phyloP scores from a whole-genome alignment of 768 basidiomycete genomes.

The Phlebiopsis gigantea region DNA sequence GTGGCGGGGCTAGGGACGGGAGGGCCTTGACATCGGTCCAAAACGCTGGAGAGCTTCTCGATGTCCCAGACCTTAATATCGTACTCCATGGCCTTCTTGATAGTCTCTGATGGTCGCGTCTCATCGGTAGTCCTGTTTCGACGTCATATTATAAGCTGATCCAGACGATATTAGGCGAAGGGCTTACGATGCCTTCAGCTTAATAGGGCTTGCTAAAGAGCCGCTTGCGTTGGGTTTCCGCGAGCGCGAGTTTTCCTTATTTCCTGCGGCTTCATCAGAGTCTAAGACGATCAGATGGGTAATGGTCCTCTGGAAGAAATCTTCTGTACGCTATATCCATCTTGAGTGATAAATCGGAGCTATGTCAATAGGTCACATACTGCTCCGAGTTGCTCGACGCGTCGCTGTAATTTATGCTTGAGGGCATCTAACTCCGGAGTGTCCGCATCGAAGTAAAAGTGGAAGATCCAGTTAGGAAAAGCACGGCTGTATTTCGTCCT shows the following conservation, averaged over 20 bases:
- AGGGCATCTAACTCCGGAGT: slow-evolving; percentile 33
- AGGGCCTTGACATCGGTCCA: slow-evolving; percentile 52
- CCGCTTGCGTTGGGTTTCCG: slow-evolving; percentile 22
- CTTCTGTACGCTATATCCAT: slow-evolving; percentile 62
- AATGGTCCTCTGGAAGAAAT: slow-evolving; percentile 82
- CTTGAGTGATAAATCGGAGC: slow-evolving; percentile 1
- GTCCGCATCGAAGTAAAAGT: slow-evolving; percentile 66
- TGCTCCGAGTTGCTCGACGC: slow-evolving; percentile 66
- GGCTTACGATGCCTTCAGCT: slow-evolving; percentile 51
- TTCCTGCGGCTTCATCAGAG: slow-evolving; percentile 31
- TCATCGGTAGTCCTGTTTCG: neutral
- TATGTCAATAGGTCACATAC: slow-evolving; percentile 43
- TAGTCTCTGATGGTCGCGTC: slow-evolving; percentile 37
- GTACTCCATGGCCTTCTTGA: slow-evolving; percentile 61
- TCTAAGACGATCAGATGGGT: slow-evolving; percentile 77
- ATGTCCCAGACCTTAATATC: slow-evolving; percentile 87
- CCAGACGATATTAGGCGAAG: too few species aligned
- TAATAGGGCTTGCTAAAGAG: slow-evolving; percentile 59
- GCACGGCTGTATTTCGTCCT: slow-evolving; percentile 77
- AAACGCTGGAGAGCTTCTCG: slow-evolving; percentile 63
- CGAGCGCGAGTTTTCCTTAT: slow-evolving; percentile 61
- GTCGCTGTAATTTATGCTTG: slow-evolving; percentile 41
- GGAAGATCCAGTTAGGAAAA: slow-evolving; percentile 81
- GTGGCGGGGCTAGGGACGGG: neutral
- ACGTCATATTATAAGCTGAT: neutral